phyloP scores from a whole-genome alignment of 805 yeast species.

The Starmera dryadoides region DNA sequence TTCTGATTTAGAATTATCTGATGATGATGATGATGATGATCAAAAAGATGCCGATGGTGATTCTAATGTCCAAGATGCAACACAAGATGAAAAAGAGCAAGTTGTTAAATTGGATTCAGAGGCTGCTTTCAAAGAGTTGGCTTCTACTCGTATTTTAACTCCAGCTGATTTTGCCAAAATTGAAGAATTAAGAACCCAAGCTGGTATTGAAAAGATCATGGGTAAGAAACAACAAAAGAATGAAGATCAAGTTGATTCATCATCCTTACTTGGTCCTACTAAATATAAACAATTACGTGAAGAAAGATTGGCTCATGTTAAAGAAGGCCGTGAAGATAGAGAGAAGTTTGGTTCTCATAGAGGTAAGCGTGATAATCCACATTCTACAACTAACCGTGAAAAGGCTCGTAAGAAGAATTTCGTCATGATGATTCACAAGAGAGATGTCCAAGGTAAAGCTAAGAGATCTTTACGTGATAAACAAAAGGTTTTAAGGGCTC shows the following conservation, averaged over 20 bases:
- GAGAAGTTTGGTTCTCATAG: slow-evolving; percentile 84
- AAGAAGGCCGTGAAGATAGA: slow-evolving; percentile 90
- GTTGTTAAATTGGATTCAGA: slow-evolving; percentile 26
- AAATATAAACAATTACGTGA: slow-evolving; percentile 80
- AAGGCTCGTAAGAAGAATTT: slow-evolving; percentile 98
- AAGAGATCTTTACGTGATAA: slow-evolving; percentile 85
- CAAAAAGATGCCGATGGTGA: slow-evolving; percentile 21
- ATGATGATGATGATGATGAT: slow-evolving; percentile 27
- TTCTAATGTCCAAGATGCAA: slow-evolving; percentile 25
- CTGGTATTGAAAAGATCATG: slow-evolving; percentile 77
- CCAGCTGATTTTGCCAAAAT: slow-evolving; percentile 98
- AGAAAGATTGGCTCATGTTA: slow-evolving; percentile 80
- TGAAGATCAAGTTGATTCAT: slow-evolving; percentile 84
- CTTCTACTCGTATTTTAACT: slow-evolving; percentile 74
- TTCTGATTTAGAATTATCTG: slow-evolving; percentile 38
- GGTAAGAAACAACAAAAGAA: slow-evolving; percentile 47
- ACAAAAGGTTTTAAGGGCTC: slow-evolving; percentile 81
- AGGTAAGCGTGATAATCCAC: slow-evolving; percentile 69
- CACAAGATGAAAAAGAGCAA: slow-evolving; percentile 14
- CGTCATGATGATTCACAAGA: slow-evolving; percentile 97
- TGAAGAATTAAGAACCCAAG: slow-evolving; percentile 77
- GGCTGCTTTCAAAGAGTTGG: slow-evolving; percentile 34
- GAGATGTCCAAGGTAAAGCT: slow-evolving; percentile 89
- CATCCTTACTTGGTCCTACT: slow-evolving; percentile 64
- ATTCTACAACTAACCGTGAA: slow-evolving; percentile 91